Percentiles rank a stretch among this genome's conserved stretches.
phyloP scores from a whole-genome alignment of 495 filamentous ascomycete species.

The Penicillium manginii region DNA sequence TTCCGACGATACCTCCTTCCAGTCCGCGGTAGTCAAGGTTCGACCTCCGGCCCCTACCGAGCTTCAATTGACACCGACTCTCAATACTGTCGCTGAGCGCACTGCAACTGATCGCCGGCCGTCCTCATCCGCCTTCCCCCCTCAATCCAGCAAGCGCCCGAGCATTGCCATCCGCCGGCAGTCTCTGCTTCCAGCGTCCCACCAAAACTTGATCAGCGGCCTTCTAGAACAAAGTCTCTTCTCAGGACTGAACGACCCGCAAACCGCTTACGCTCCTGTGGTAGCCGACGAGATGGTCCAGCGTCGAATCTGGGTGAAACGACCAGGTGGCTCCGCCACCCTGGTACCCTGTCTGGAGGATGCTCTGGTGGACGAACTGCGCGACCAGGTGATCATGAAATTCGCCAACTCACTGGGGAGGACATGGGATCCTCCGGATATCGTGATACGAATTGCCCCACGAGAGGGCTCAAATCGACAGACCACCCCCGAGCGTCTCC shows the following conservation, averaged over 20 bases:
- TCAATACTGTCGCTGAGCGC: slow-evolving; percentile 38
- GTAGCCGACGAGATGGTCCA: slow-evolving; percentile 49
- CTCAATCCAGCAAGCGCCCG: slow-evolving; percentile 40
- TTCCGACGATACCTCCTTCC: slow-evolving; percentile 30
- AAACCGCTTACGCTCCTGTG: slow-evolving; percentile 22
- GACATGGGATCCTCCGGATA: slow-evolving; percentile 87
- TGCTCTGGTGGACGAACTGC: slow-evolving; percentile 91
- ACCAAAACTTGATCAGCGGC: slow-evolving; percentile 48
- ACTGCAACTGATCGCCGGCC: slow-evolving; percentile 21
- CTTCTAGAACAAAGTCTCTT: slow-evolving; percentile 41
- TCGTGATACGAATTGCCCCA: slow-evolving; percentile 66
- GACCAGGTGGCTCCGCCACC: slow-evolving; percentile 82
- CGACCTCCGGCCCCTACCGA: slow-evolving; percentile 21
- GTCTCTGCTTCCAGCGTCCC: slow-evolving; percentile 52
- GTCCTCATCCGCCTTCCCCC: slow-evolving; percentile 24
- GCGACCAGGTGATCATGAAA: slow-evolving; percentile 89
- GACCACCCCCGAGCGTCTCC: slow-evolving; percentile 60
- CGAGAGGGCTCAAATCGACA: slow-evolving; percentile 53
- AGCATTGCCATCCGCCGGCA: slow-evolving; percentile 50
- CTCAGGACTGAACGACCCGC: slow-evolving; percentile 26
- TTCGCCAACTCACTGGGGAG: slow-evolving; percentile 90
- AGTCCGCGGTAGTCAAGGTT: slow-evolving; percentile 17
- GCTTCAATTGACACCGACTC: slow-evolving; percentile 35
- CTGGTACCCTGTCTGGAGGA: slow-evolving; percentile 83
- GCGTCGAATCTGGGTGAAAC: slow-evolving; percentile 93